phyloP scores from a whole-genome alignment of 345 rosid genomes.

The Heritiera fomes region DNA sequence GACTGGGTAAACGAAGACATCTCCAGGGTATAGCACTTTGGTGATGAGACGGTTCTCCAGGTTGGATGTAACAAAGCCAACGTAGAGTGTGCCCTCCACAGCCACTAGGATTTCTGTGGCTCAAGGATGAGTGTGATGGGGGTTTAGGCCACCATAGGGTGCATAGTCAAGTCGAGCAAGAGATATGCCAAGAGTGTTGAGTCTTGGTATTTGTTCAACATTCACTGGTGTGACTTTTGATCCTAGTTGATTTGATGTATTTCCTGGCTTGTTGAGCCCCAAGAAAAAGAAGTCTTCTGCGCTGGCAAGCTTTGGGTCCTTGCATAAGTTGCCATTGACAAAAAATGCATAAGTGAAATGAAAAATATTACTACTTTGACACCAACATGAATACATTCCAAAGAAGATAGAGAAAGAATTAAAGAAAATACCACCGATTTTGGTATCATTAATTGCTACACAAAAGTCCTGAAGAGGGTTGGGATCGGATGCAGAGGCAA shows the following conservation, averaged over 20 bases:
- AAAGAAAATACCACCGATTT: background rate
- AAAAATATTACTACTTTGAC: too few relatives aligned
- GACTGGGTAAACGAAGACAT: too few relatives aligned
- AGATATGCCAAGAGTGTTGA: too few relatives aligned
- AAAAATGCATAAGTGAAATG: background rate
- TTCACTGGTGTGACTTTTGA: too few relatives aligned
- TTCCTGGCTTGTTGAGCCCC: background rate
- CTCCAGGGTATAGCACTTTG: too few relatives aligned
- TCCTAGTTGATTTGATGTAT: too few relatives aligned
- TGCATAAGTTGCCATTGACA: constrained; percentile 18
- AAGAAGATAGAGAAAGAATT: background rate
- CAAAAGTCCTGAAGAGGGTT: constrained; percentile 38
- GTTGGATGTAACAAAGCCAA: background rate
- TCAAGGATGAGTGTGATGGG: constrained; percentile 13
- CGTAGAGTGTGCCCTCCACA: background rate
- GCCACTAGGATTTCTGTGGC: constrained; percentile 2
- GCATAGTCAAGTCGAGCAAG: background rate
- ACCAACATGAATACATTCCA: background rate
- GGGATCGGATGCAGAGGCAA: constrained; percentile 29
- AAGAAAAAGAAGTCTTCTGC: background rate
- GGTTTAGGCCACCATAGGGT: constrained; percentile 10
- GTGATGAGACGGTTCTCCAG: too few relatives aligned
- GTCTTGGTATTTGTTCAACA: too few relatives aligned
- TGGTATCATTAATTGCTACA: constrained; percentile 24
- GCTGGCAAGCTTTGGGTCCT: background rate